phyloP scores from a whole-genome alignment of 2,329 filamentous ascomycete species.

The Penicillium sclerotigenum region DNA sequence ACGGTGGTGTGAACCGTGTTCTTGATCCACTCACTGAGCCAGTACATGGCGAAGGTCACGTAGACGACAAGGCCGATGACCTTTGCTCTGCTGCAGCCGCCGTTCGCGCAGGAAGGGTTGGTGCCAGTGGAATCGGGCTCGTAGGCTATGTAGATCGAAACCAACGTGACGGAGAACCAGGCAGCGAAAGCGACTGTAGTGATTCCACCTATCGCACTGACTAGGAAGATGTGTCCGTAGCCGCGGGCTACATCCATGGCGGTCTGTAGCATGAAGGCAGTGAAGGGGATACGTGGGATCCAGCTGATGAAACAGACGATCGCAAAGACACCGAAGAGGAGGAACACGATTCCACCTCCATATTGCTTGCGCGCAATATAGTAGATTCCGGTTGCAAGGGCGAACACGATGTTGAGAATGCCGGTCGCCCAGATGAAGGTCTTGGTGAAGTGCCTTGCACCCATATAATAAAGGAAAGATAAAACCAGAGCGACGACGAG shows the following conservation, averaged over 20 bases:
- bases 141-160: conserved; percentile 81
- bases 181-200: conserved; percentile 71
- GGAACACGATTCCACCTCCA: conserved; percentile 81
- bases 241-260: conserved; percentile 79
- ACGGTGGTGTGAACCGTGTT: conserved; percentile 88
- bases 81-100: conserved; percentile 68
- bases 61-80: conserved; percentile 84
- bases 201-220: conserved; percentile 79
- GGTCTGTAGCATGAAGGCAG: conserved; percentile 82
- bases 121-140: conserved; percentile 53
- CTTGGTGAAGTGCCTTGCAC: conserved; percentile 76
- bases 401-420: conserved; percentile 80
- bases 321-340: conserved; percentile 76
- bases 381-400: conserved; percentile 81
- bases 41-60: conserved; percentile 87
- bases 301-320: conserved; percentile 82
- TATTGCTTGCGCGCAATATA: conserved; percentile 76
- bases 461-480: conserved; percentile 72
- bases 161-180: conserved; percentile 83
- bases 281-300: conserved; percentile 88
- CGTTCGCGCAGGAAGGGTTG: conserved; percentile 56
- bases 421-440: conserved; percentile 91
- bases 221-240: conserved; percentile 81
- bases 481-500: conserved; percentile 70
- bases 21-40: conserved; percentile 91